phyloP scores from a whole-genome alignment of 1,284 basidiomycete genomes.

The Tranzscheliella williamsii region DNA sequence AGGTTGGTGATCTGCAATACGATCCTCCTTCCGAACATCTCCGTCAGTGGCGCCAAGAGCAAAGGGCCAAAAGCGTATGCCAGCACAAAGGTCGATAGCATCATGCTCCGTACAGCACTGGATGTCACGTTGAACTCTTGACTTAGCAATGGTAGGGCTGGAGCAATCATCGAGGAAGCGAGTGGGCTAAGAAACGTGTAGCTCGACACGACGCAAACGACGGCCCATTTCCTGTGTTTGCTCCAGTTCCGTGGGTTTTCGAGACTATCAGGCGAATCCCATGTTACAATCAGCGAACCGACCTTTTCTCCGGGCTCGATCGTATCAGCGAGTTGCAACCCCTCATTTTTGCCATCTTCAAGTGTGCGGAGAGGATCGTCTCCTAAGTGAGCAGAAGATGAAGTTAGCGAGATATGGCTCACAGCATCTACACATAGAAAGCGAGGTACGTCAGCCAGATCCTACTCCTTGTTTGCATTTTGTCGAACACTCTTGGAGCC shows the following conservation, averaged over 20 bases:
- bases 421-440: too few species aligned
- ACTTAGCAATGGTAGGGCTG: constrained; percentile 40
- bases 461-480: too few species aligned
- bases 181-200: constrained; percentile 53
- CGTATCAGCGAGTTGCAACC: not conserved
- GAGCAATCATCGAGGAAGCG: constrained; percentile 54
- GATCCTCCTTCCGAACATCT: constrained; percentile 63
- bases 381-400: too few species aligned
- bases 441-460: too few species aligned
- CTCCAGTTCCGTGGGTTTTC: constrained; percentile 73
- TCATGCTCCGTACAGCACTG: constrained; percentile 26
- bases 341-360: constrained; percentile 9
- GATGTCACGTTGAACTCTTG: constrained; percentile 34
- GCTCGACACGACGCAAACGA: constrained; percentile 62
- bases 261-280: constrained; percentile 70
- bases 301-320: constrained; percentile 7
- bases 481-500: too few species aligned
- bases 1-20: constrained; percentile 48
- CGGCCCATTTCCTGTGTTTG: constrained; percentile 68
- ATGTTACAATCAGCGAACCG: constrained; percentile 64
- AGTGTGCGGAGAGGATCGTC: constrained; percentile 1
- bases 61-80: constrained; percentile 50
- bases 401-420: too few species aligned
- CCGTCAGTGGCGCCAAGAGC: constrained; percentile 65
- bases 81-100: constrained; percentile 50